These are phyloP conservation scores for Ganoderma lucidum DNA, from an alignment of 1,284 basidiomycete species.

Conservation along the genomic window DNA sequence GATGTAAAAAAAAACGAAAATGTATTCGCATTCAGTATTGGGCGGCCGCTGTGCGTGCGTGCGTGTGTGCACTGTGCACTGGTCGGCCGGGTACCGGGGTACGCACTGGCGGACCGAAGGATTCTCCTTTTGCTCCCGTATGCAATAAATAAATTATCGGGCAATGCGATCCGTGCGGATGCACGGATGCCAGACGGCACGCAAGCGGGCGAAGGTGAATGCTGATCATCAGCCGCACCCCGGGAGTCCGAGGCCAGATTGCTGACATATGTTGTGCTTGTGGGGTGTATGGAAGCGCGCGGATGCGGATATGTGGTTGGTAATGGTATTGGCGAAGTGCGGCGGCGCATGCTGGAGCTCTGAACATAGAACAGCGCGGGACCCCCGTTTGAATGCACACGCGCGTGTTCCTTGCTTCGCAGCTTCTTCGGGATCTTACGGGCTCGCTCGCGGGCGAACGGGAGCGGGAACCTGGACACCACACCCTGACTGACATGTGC, in stretches of 20 bases:
- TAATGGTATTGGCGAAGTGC: neutral
- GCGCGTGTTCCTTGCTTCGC: neutral
- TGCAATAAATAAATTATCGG: neutral
- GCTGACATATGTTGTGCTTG: neutral
- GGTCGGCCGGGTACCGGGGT: neutral
- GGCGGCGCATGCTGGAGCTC: neutral
- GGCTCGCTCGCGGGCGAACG: too few species aligned
- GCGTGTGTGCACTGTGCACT: neutral
- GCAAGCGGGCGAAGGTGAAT: neutral
- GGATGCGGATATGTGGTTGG: neutral
- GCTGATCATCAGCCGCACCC: constrained; percentile 1
- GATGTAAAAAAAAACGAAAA: neutral
- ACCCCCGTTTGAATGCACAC: neutral
- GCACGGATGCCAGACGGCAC: neutral
- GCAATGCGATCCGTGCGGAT: neutral
- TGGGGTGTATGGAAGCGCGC: neutral
- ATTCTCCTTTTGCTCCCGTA: neutral
- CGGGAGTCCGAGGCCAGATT: neutral
- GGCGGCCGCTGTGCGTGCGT: neutral
- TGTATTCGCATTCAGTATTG: neutral
- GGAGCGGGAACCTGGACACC: neutral
- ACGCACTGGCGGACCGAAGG: neutral
- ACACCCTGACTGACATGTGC: neutral
- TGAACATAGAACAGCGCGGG: neutral
- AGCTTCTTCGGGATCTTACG: neutral